Conservation (phyloP, 2,329 filamentous ascomycete species). For the Teratosphaeria viscida region DNA sequence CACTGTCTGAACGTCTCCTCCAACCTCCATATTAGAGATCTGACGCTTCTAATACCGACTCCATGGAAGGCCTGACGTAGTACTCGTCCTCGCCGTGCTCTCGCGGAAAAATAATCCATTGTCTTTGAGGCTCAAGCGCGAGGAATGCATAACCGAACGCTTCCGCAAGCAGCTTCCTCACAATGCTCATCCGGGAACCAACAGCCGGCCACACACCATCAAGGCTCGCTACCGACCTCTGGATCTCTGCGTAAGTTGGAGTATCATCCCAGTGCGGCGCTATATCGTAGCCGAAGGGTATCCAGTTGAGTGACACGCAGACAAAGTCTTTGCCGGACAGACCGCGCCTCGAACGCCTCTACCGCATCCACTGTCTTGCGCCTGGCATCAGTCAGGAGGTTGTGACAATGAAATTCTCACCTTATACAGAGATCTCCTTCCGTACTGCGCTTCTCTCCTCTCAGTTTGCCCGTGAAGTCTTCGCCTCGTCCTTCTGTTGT, state of each 20-base stretch:
- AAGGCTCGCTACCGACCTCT: conserved; percentile 18
- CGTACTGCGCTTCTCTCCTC: not conserved
- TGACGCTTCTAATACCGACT: not conserved
- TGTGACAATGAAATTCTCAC: conserved; percentile 11
- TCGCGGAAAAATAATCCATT: not conserved
- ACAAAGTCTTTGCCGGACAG: conserved; percentile 8
- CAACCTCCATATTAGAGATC: not conserved
- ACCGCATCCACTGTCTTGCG: conserved; percentile 1
- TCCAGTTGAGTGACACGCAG: not conserved
- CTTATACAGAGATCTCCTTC: conserved; percentile 1
- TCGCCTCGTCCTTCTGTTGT: conserved; percentile 1
- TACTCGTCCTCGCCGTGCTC: not conserved
- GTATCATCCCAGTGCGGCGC: not conserved
- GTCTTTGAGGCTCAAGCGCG: not conserved
- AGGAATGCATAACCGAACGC: conserved; percentile 1
- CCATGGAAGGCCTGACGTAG: not conserved
- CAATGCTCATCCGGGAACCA: conserved; percentile 9
- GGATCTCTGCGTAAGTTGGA: conserved; percentile 1
- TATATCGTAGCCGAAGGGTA: conserved; percentile 5
- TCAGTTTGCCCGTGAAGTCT: not conserved
- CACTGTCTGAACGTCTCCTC: not conserved
- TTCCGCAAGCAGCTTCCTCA: conserved; percentile 13
- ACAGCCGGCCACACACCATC: conserved; percentile 9
- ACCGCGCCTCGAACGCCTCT: conserved; percentile 3
- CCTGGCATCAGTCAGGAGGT: not conserved